These are phyloP conservation scores for Leccinum subgranulosum DNA, from an alignment of 768 basidiomycete species.

Conservation along the genomic window DNA sequence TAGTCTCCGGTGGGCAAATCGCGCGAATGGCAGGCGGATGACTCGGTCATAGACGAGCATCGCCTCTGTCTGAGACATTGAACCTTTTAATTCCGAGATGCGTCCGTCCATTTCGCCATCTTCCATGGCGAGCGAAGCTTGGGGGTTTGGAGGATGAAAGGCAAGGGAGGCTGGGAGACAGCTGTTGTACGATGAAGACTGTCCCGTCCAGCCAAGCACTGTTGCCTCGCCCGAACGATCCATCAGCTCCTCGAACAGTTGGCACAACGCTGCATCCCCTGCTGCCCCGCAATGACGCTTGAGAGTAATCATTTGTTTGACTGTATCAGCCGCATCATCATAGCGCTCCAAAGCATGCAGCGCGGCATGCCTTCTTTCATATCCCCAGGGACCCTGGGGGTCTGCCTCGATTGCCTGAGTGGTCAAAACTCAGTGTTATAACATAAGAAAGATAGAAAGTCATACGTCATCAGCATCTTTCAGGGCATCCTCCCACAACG, in stretches of 20 bases:
- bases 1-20: conserved; percentile 1
- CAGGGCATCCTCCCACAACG: conserved; percentile 1
- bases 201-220: too few relatives aligned
- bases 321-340: neutral
- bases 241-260: too few relatives aligned
- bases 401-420: neutral
- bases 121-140: too few relatives aligned
- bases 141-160: too few relatives aligned
- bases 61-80: neutral
- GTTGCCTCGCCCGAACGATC: too few relatives aligned
- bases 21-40: neutral
- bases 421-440: neutral
- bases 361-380: neutral
- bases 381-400: neutral
- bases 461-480: conserved; percentile 3
- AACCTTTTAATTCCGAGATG: neutral
- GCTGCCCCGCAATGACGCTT: too few relatives aligned
- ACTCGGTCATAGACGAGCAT: neutral
- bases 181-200: too few relatives aligned
- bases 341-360: neutral
- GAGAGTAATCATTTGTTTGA: neutral
- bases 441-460: neutral
- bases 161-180: too few relatives aligned
- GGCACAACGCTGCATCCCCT: too few relatives aligned
- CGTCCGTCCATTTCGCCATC: neutral